Evolutionary conservation across 164 flowering plant genomes (phyloP).

Genomic region (Saururus chinensis): DNA sequence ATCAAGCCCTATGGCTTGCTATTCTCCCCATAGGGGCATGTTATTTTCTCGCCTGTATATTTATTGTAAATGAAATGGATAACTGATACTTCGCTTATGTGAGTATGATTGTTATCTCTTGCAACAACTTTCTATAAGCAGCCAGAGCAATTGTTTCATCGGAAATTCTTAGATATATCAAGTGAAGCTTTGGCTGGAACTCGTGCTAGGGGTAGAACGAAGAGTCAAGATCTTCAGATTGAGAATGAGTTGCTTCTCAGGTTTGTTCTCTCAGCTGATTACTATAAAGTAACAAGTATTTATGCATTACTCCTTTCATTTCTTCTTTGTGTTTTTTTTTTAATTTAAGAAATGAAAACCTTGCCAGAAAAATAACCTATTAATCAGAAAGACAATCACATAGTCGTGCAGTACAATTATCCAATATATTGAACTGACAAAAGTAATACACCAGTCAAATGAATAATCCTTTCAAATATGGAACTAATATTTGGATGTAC

Average conservation of each 20-base stretch:
- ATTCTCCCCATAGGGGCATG: too few species aligned
- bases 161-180: slow-evolving; percentile 40
- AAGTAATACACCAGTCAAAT: background rate
- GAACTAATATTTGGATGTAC: background rate
- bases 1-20: too few species aligned
- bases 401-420: too few species aligned
- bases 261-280: slow-evolving; percentile 17
- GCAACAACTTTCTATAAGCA: slow-evolving; percentile 22
- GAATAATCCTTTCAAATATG: background rate
- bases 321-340: too few species aligned
- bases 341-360: too few species aligned
- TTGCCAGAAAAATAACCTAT: too few species aligned
- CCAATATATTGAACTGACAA: background rate
- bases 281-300: too few species aligned
- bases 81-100: too few species aligned
- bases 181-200: slow-evolving; percentile 99
- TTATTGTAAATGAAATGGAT: background rate
- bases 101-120: slow-evolving; percentile 9
- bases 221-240: slow-evolving; percentile 52
- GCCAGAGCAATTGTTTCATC: slow-evolving; percentile 95
- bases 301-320: too few species aligned
- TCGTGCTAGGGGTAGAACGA: slow-evolving; percentile 69
- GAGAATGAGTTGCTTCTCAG: slow-evolving; percentile 74
- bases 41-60: too few species aligned
- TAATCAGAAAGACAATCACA: too few species aligned